A percentile compares a stretch with the other conserved stretches of the same genome.
phyloP scores from a whole-genome alignment of 164 flowering plant species.

The Tetracentron sinense region DNA sequence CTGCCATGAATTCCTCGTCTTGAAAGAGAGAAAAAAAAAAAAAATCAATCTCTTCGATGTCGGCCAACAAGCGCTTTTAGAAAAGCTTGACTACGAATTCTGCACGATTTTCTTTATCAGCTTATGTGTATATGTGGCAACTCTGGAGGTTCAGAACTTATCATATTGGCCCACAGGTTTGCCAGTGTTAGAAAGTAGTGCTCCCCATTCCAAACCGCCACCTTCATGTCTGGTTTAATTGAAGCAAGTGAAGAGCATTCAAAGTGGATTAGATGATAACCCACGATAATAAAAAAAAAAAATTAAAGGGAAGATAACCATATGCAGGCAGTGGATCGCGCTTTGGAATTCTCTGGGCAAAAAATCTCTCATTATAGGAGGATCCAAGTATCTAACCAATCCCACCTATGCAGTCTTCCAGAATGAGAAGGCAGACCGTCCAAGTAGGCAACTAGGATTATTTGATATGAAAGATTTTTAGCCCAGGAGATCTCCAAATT shows the following conservation, averaged over 20 bases:
- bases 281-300: background rate
- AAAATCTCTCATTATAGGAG: no score
- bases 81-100: background rate
- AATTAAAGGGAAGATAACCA: background rate
- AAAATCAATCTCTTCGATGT: background rate
- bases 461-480: background rate
- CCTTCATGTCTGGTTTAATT: constrained; percentile 49
- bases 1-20: background rate
- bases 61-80: background rate
- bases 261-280: background rate
- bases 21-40: no score
- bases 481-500: no score
- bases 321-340: no score
- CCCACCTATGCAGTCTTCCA: no score
- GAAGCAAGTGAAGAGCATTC: constrained; percentile 1
- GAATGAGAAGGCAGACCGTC: no score
- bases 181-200: constrained; percentile 59
- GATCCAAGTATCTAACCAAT: no score
- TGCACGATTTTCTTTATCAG: constrained; percentile 2
- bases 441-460: background rate
- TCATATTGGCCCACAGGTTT: constrained; percentile 81
- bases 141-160: constrained; percentile 63
- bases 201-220: constrained; percentile 63
- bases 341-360: no score
- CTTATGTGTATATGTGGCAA: constrained; percentile 26